Conservation (phyloP, 306 rosid species). For the Castanea crenata region DNA sequence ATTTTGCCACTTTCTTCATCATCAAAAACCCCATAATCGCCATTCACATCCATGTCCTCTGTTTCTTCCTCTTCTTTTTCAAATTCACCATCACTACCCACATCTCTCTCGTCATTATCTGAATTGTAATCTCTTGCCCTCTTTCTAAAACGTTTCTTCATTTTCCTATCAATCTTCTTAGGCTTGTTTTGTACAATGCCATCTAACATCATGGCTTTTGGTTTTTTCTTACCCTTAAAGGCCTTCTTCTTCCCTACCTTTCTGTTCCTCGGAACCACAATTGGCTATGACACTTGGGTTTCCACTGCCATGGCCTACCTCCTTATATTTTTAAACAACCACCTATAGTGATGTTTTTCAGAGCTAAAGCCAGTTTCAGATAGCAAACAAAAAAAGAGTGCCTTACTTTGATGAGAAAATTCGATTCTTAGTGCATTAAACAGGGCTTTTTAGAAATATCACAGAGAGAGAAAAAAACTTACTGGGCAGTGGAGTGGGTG, state of each 20-base stretch:
- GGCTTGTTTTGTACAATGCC: slow-evolving; percentile 38
- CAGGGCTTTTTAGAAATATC: too few species aligned
- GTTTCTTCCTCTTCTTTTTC: slow-evolving; percentile 12
- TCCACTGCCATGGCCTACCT: slow-evolving; percentile 57
- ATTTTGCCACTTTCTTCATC: slow-evolving; percentile 54
- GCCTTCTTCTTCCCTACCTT: slow-evolving; percentile 44
- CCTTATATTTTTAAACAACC: too few species aligned
- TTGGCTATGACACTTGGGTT: slow-evolving; percentile 29
- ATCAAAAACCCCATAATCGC: slow-evolving; percentile 28
- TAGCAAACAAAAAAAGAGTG: too few species aligned
- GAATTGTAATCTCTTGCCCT: slow-evolving; percentile 83
- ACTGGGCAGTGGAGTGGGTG: too few species aligned
- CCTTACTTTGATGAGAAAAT: too few species aligned
- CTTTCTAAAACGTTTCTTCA: slow-evolving; percentile 76
- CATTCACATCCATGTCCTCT: slow-evolving; percentile 21
- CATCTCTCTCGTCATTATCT: slow-evolving; percentile 39
- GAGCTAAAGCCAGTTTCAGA: too few species aligned
- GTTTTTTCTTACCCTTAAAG: slow-evolving; percentile 43
- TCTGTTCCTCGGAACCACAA: slow-evolving; percentile 44
- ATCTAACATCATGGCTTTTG: slow-evolving; percentile 27
- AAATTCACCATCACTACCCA: not conserved
- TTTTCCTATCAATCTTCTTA: slow-evolving; percentile 55
- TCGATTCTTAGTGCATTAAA: too few species aligned
- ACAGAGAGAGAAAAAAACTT: too few species aligned
- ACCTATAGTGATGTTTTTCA: too few species aligned